phyloP scores from a whole-genome alignment of 805 yeast genomes.

The Isabelozyma heimii region DNA sequence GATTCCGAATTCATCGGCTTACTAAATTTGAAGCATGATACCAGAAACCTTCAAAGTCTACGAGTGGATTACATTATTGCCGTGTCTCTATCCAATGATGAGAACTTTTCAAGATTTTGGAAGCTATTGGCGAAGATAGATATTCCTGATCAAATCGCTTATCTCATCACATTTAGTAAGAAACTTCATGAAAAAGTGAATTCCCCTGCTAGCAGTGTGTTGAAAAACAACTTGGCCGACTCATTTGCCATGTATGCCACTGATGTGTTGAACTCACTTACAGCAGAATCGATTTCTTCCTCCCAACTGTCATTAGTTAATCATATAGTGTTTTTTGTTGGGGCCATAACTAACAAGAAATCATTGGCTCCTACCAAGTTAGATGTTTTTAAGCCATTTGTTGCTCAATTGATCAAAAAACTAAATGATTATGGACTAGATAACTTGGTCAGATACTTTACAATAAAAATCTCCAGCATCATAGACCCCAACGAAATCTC shows the following conservation, averaged over 20 bases:
- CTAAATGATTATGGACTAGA: slow-evolving; percentile 7
- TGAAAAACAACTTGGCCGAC: background rate
- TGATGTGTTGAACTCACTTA: background rate
- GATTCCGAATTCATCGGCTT: slow-evolving; percentile 25
- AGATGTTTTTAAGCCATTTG: slow-evolving; percentile 5
- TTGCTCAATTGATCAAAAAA: slow-evolving; percentile 3
- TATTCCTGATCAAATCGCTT: slow-evolving; percentile 7
- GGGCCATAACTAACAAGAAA: slow-evolving; percentile 4
- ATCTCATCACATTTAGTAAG: slow-evolving; percentile 8
- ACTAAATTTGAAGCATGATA: slow-evolving; percentile 10
- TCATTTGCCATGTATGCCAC: background rate
- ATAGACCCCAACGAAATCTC: background rate
- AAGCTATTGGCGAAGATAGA: slow-evolving; percentile 8
- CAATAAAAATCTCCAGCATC: slow-evolving; percentile 6
- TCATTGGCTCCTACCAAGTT: slow-evolving; percentile 1
- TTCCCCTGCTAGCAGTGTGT: background rate
- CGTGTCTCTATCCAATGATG: slow-evolving; percentile 13
- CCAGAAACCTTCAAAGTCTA: slow-evolving; percentile 11
- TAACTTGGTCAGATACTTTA: slow-evolving; percentile 12
- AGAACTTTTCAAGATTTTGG: slow-evolving; percentile 21
- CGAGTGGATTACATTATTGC: slow-evolving; percentile 10
- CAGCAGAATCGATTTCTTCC: background rate
- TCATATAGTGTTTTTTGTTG: slow-evolving; percentile 9
- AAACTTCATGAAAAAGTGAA: background rate
- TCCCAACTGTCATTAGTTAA: slow-evolving; percentile 4